Percentiles rank a stretch among this genome's conserved stretches.
phyloP scores from a whole-genome alignment of 805 yeast species.

The Metschnikowia picachoensis region DNA sequence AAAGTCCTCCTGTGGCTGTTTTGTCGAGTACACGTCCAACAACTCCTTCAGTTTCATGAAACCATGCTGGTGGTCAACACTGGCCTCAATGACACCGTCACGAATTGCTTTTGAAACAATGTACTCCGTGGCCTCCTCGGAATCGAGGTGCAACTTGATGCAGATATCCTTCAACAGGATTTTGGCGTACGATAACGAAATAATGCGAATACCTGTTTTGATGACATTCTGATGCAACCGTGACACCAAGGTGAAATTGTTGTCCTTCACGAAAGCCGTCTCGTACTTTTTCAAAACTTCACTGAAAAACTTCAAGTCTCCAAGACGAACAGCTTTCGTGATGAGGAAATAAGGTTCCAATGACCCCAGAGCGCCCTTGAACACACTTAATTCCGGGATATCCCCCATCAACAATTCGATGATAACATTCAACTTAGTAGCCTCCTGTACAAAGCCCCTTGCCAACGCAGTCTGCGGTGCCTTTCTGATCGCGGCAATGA shows the following conservation, averaged over 20 bases:
- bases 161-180: slow-evolving; percentile 93
- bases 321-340: slow-evolving; percentile 86
- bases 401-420: slow-evolving; percentile 96
- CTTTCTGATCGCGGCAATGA: slow-evolving; percentile 92
- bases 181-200: slow-evolving; percentile 84
- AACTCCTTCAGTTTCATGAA: slow-evolving; percentile 88
- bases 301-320: slow-evolving; percentile 81
- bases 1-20: slow-evolving; percentile 79
- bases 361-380: slow-evolving; percentile 50
- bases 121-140: slow-evolving; percentile 95
- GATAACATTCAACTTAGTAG: slow-evolving; percentile 81
- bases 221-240: slow-evolving; percentile 95
- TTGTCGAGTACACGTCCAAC: slow-evolving; percentile 81
- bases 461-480: slow-evolving; percentile 89
- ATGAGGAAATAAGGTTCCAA: slow-evolving; percentile 81
- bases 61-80: slow-evolving; percentile 85
- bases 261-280: slow-evolving; percentile 63
- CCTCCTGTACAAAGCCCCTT: slow-evolving; percentile 82
- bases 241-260: slow-evolving; percentile 76
- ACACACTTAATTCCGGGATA: slow-evolving; percentile 82
- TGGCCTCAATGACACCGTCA: slow-evolving; percentile 96
- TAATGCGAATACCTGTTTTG: slow-evolving; percentile 93
- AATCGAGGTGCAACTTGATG: slow-evolving; percentile 83
- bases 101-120: slow-evolving; percentile 95
- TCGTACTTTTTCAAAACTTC: slow-evolving; percentile 64